Conservation (phyloP, 192 early-diverging fungal species). For the Borealophlyctis nickersoniae region DNA sequence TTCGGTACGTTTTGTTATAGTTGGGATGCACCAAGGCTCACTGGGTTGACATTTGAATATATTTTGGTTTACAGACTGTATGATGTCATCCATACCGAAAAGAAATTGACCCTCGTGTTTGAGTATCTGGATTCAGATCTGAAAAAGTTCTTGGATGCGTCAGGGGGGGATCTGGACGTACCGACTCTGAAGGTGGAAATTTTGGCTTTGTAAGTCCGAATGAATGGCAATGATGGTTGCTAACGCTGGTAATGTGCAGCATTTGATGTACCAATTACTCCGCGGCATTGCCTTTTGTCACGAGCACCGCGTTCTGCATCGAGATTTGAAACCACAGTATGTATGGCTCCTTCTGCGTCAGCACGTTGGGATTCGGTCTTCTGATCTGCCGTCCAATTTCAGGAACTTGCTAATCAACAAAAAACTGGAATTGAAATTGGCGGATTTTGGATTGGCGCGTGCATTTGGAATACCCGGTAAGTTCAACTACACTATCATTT, state of each 20-base stretch:
- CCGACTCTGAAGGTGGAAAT: conserved; percentile 73
- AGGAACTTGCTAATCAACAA: conserved; percentile 96
- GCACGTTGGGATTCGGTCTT: too few species aligned
- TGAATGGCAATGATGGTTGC: not conserved
- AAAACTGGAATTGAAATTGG: conserved; percentile 52
- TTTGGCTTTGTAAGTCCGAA: not conserved
- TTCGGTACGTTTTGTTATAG: conserved; percentile 18
- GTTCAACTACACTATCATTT: conserved; percentile 11
- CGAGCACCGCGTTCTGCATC: conserved; percentile 89
- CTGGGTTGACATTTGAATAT: conserved; percentile 59
- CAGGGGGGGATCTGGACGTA: conserved; percentile 39
- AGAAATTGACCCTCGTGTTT: conserved; percentile 96
- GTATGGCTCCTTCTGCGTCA: conserved; percentile 66
- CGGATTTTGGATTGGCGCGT: conserved; percentile 93
- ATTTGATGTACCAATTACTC: conserved; percentile 95
- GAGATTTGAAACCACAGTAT: conserved; percentile 75
- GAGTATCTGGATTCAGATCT: conserved; percentile 98
- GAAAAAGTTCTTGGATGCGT: conserved; percentile 95
- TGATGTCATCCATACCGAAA: conserved; percentile 96
- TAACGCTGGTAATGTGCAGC: conserved; percentile 41
- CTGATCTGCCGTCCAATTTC: conserved; percentile 15
- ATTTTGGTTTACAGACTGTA: conserved; percentile 77
- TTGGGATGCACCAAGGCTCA: conserved; percentile 79
- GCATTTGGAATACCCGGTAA: conserved; percentile 92
- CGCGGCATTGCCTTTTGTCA: conserved; percentile 96